Evolutionary conservation across 257 asterid species (phyloP), one percentile per base, ranked within the genome.

Genomic region (Penstemon newberryi): DNA sequence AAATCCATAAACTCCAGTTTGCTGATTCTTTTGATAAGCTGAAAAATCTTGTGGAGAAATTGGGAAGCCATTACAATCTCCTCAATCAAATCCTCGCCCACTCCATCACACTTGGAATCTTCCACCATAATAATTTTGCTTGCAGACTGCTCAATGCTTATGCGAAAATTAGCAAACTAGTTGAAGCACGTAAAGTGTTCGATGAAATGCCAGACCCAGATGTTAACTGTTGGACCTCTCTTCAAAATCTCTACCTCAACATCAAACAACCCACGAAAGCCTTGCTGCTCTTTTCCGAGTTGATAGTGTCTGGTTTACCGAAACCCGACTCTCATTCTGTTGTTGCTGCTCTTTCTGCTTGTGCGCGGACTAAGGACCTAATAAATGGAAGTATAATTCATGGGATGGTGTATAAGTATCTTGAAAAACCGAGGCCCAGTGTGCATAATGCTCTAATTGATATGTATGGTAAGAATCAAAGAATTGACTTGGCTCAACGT

Each of bases 261-360:
- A 56, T 37, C 13, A 81, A 85, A 70, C 84, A 76, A 36, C 96
- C 97, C 53, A 60, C 13, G 15, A 74, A 82, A 69, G 75, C 89
- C 0, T 72, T 90, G 45, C 10, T 8, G 62, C 66, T 86, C 4
- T 88, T 88, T 64, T 74, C 79, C 54, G 58, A 71, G 36, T 58
- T 86, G 61, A 13, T 81, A 18, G 52, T 6, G 67, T 78, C 83
- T 9, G 57, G 56, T 69, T 70, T 51, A 33, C 67, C 67, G 25
- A 88, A 74, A 72, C 92, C 96, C 12, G 89, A 86, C 66, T 82
- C 87, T 1, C 90, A 84, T 80, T 81, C 87, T 43, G 11, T 79
- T 4, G 87, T 90, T 44, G 84, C 90, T 42, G 92, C 90, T 57
- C 85, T 90, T 19, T 83, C 87, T 45, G 88, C 96, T 65, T 88